phyloP scores from a whole-genome alignment of 2,329 filamentous ascomycete genomes.

The Cordyceps farinosa region DNA sequence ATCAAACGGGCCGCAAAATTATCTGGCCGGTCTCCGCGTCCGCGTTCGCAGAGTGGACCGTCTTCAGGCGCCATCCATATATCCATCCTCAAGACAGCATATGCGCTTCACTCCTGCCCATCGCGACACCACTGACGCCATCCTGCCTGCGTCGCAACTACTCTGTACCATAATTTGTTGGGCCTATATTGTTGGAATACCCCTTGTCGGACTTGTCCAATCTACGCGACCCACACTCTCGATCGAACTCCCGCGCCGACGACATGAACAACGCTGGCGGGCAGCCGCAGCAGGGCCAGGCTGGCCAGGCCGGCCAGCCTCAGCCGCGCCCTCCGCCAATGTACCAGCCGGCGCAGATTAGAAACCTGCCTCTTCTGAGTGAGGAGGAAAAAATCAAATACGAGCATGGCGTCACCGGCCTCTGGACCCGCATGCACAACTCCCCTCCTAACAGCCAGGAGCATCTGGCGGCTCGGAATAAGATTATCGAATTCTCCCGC shows the following conservation, averaged over 20 bases:
- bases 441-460: constrained; percentile 44
- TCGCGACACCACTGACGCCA: constrained; percentile 1
- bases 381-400: constrained; percentile 57
- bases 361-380: constrained; percentile 46
- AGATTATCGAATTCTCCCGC: constrained; percentile 58
- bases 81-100: not conserved
- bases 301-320: constrained; percentile 24
- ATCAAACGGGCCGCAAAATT: constrained; percentile 7
- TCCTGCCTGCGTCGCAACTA: not conserved
- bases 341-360: constrained; percentile 52
- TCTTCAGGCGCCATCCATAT: not conserved
- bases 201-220: not conserved
- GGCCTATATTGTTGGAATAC: not conserved
- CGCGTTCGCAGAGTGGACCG: not conserved
- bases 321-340: constrained; percentile 35
- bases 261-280: constrained; percentile 27
- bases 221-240: not conserved
- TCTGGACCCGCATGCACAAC: constrained; percentile 53
- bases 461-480: constrained; percentile 50
- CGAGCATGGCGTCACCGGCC: constrained; percentile 49
- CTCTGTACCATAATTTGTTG: not conserved
- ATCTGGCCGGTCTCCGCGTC: constrained; percentile 2
- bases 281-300: constrained; percentile 25
- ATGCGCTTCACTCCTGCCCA: not conserved
- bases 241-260: constrained; percentile 3